These are phyloP conservation scores for Fusarium nodosum DNA, from an alignment of 2,329 filamentous ascomycete species.

Conservation along the genomic window DNA sequence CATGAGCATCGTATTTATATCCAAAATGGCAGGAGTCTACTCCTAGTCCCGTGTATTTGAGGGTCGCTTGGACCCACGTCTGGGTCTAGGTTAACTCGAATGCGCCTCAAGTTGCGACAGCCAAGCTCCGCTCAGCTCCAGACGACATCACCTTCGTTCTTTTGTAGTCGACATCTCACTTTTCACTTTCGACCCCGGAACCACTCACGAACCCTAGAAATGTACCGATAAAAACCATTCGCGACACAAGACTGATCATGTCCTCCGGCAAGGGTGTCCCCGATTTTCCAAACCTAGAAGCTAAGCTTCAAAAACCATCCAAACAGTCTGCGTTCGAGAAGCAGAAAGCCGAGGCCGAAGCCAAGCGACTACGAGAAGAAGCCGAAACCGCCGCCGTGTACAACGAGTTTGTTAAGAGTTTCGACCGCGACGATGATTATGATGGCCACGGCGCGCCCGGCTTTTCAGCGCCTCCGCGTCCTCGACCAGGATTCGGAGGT, in stretches of 20 bases:
- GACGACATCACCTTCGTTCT: neutral
- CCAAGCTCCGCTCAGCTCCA: constrained; percentile 27
- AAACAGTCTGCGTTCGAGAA: constrained; percentile 92
- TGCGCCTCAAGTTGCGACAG: constrained; percentile 11
- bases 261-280: constrained; percentile 63
- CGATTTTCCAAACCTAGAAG: constrained; percentile 78
- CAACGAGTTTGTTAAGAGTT: constrained; percentile 87
- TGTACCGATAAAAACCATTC: constrained; percentile 18
- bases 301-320: constrained; percentile 82
- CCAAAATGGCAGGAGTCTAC: neutral
- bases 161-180: neutral
- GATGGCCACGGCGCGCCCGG: constrained; percentile 23
- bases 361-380: constrained; percentile 85
- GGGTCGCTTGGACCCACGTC: constrained; percentile 7
- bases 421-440: constrained; percentile 72
- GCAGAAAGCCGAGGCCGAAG: constrained; percentile 89
- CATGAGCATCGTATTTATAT: neutral
- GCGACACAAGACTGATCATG: constrained; percentile 54
- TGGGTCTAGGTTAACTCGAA: constrained; percentile 8
- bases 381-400: constrained; percentile 90
- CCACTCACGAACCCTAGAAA: constrained; percentile 12
- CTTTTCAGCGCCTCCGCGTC: constrained; percentile 37
- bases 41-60: neutral
- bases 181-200: neutral
- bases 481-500: constrained; percentile 50